Conservation (phyloP, 768 basidiomycete genomes). For the Trametes sanguinea region DNA sequence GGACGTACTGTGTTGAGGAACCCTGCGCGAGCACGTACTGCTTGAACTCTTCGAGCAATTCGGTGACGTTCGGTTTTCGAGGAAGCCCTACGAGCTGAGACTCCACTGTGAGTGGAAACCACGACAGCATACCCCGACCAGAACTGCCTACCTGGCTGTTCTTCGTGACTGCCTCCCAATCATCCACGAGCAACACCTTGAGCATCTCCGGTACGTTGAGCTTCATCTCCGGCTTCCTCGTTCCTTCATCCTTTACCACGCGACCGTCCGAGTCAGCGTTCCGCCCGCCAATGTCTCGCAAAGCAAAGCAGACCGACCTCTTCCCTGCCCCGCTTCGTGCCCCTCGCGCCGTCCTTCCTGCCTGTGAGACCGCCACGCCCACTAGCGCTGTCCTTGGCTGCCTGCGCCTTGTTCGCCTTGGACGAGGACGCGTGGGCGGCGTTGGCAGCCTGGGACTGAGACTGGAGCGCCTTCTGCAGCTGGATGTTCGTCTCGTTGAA, state of each 20-base stretch:
- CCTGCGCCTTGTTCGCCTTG: slow-evolving; percentile 28
- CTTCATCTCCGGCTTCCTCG: slow-evolving; percentile 86
- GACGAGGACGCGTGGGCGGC: slow-evolving; percentile 39
- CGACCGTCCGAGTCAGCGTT: neutral
- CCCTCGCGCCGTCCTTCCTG: slow-evolving; percentile 61
- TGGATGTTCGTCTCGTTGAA: slow-evolving; percentile 78
- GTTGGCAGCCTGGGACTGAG: slow-evolving; percentile 44
- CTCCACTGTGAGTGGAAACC: neutral
- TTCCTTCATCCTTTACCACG: slow-evolving; percentile 67
- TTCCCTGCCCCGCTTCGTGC: slow-evolving; percentile 73
- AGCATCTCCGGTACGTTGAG: slow-evolving; percentile 87
- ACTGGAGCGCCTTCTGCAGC: slow-evolving; percentile 68
- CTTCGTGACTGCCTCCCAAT: slow-evolving; percentile 98
- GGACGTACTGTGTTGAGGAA: slow-evolving; percentile 39
- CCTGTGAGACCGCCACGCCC: slow-evolving; percentile 28
- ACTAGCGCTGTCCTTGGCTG: slow-evolving; percentile 22
- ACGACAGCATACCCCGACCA: neutral
- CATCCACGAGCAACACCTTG: slow-evolving; percentile 89
- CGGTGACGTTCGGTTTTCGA: slow-evolving; percentile 72
- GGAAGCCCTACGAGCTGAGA: slow-evolving; percentile 84
- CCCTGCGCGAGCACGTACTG: slow-evolving; percentile 53
- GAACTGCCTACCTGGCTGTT: slow-evolving; percentile 69
- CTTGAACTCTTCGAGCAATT: slow-evolving; percentile 78
- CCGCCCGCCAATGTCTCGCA: neutral
- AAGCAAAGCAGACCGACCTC: slow-evolving; percentile 48